Evolutionary conservation across 768 basidiomycete species (phyloP).

Genomic region (Leccinellum luteum): DNA sequence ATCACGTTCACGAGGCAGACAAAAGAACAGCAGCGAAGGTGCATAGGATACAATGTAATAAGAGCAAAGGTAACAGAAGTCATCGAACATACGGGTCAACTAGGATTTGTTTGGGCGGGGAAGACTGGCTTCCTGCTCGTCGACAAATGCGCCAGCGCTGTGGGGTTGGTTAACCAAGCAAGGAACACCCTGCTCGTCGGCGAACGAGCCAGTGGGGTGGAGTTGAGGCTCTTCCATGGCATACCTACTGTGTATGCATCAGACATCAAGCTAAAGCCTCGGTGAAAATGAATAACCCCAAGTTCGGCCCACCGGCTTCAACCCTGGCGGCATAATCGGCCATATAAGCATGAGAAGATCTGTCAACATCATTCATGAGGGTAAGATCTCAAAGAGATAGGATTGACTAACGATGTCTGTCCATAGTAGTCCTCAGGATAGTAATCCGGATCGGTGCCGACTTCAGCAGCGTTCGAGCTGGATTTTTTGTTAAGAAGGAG

Average conservation of each 20-base stretch:
- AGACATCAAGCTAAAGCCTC: conserved; percentile 5
- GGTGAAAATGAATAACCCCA: conserved; percentile 16
- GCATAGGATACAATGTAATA: not conserved
- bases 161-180: conserved; percentile 3
- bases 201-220: not conserved
- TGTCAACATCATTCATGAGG: conserved; percentile 4
- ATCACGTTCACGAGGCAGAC: not conserved
- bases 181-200: not conserved
- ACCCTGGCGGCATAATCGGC: not conserved
- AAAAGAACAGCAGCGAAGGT: conserved; percentile 1
- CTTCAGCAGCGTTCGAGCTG: conserved; percentile 11
- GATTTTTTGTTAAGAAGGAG: not conserved
- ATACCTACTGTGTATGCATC: conserved; percentile 16
- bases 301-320: not conserved
- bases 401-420: conserved; percentile 14
- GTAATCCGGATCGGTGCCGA: not conserved
- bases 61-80: not conserved
- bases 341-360: conserved; percentile 4
- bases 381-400: not conserved
- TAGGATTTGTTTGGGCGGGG: conserved; percentile 11
- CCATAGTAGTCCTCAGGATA: conserved; percentile 8
- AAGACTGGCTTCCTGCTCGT: conserved; percentile 3
- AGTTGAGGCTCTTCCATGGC: not conserved
- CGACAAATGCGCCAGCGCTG: not conserved
- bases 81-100: not conserved